Evolutionary conservation across 2,329 filamentous ascomycete genomes (phyloP).

Genomic region (Nemania serpens): DNA sequence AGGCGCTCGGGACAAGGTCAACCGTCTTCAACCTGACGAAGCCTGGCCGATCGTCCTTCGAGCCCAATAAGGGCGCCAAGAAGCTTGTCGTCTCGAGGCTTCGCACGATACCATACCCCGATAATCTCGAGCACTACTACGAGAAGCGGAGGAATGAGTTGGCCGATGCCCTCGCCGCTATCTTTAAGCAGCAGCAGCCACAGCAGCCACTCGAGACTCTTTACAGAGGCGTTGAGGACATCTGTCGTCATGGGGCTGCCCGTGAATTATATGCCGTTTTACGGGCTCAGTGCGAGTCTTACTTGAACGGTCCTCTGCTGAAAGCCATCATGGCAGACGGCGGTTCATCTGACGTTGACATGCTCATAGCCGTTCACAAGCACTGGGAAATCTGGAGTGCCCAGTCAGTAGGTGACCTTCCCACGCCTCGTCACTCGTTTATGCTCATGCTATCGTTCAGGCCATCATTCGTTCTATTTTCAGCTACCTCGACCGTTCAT

Average conservation of each 20-base stretch:
- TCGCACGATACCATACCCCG: constrained; percentile 59
- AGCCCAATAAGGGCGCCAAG: constrained; percentile 76
- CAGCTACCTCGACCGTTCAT: constrained; percentile 91
- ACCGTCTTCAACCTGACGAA: constrained; percentile 53
- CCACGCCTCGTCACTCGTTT: neutral
- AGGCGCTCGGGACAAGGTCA: constrained; percentile 28
- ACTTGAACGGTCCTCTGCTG: constrained; percentile 67
- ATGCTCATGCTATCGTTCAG: constrained; percentile 23
- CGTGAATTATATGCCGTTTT: constrained; percentile 70
- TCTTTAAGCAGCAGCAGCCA: constrained; percentile 70
- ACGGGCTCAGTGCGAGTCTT: constrained; percentile 65
- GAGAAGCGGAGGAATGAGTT: constrained; percentile 75
- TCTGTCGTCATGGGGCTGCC: constrained; percentile 79
- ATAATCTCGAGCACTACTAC: constrained; percentile 78
- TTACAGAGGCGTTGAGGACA: constrained; percentile 88
- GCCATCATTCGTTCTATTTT: constrained; percentile 84
- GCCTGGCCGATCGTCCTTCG: constrained; percentile 56
- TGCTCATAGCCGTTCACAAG: constrained; percentile 59
- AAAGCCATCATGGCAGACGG: constrained; percentile 56
- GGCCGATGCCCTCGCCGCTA: constrained; percentile 70
- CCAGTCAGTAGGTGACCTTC: constrained; percentile 64
- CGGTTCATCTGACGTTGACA: constrained; percentile 61
- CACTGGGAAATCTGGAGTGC: constrained; percentile 80
- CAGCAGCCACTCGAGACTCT: constrained; percentile 82
- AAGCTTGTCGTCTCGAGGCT: constrained; percentile 95